Conservation (phyloP, 1,284 basidiomycete genomes). For the Irpex lacteus region DNA sequence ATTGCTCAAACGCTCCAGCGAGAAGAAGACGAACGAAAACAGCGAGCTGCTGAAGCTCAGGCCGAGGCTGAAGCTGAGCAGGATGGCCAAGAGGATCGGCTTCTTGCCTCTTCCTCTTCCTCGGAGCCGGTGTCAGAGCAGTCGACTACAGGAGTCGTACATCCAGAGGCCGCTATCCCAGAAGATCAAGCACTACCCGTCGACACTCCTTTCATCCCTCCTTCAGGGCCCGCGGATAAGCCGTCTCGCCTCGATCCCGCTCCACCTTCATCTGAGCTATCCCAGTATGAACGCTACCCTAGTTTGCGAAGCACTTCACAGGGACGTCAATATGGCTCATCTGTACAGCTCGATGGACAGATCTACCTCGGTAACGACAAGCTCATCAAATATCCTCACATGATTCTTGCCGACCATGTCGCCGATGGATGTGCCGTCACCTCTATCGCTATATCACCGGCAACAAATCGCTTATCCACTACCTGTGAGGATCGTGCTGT, state of each 20-base stretch:
- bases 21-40: not conserved
- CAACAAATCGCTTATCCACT: slow-evolving; percentile 12
- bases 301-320: not conserved
- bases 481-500: slow-evolving; percentile 22
- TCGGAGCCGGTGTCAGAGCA: not conserved
- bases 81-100: too few relatives aligned
- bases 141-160: not conserved
- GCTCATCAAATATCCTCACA: not conserved
- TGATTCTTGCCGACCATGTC: not conserved
- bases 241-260: not conserved
- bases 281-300: not conserved
- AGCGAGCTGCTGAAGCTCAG: not conserved
- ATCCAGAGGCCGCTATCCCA: too few relatives aligned
- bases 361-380: not conserved
- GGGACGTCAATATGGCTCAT: not conserved
- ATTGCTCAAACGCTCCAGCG: not conserved
- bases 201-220: not conserved
- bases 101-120: not conserved
- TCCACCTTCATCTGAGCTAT: not conserved
- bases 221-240: too few relatives aligned
- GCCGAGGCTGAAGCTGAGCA: not conserved
- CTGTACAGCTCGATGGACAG: not conserved
- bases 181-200: not conserved
- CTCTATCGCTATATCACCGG: slow-evolving; percentile 5
- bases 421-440: not conserved